phyloP scores from a whole-genome alignment of 2,329 filamentous ascomycete genomes.

The Curvularia sp. region DNA sequence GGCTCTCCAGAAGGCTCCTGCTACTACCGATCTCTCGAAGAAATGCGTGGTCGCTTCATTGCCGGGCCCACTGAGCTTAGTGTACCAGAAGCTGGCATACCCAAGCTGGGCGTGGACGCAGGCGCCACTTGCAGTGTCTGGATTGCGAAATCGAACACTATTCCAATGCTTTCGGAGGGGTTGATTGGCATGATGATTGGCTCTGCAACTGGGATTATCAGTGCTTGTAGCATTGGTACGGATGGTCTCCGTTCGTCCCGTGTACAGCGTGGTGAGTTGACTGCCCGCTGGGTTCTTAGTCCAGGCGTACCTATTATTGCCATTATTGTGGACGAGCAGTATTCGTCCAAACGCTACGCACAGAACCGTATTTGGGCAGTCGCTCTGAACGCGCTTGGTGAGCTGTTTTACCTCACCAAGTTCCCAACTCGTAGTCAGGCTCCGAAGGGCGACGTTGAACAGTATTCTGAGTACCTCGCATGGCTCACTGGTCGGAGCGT shows the following conservation, averaged over 20 bases:
- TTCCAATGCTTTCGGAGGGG: constrained; percentile 76
- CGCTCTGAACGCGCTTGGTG: constrained; percentile 90
- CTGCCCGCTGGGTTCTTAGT: constrained; percentile 86
- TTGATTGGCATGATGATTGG: constrained; percentile 83
- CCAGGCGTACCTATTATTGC: constrained; percentile 91
- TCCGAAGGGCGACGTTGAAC: constrained; percentile 58
- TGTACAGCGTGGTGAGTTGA: constrained; percentile 76
- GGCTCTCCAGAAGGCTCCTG: constrained; percentile 82
- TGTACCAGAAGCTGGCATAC: constrained; percentile 74
- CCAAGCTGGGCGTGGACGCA: constrained; percentile 71
- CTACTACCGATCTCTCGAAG: constrained; percentile 77
- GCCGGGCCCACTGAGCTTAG: constrained; percentile 66
- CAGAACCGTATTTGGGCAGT: constrained; percentile 85
- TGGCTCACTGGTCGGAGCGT: constrained; percentile 82
- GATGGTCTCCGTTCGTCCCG: constrained; percentile 66
- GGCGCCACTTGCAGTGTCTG: constrained; percentile 82
- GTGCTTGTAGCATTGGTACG: constrained; percentile 77
- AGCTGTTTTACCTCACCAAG: constrained; percentile 83
- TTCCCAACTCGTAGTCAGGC: constrained; percentile 66
- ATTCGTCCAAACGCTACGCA: constrained; percentile 72
- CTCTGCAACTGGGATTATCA: constrained; percentile 82
- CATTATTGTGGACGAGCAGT: constrained; percentile 83
- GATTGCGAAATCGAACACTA: constrained; percentile 81
- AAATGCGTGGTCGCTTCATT: constrained; percentile 79
- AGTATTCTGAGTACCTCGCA: constrained; percentile 67